Percentiles rank a stretch among this genome's conserved stretches.
Evolutionary conservation across 331 rosid species (phyloP).

Genomic region (Saraca asoca): DNA sequence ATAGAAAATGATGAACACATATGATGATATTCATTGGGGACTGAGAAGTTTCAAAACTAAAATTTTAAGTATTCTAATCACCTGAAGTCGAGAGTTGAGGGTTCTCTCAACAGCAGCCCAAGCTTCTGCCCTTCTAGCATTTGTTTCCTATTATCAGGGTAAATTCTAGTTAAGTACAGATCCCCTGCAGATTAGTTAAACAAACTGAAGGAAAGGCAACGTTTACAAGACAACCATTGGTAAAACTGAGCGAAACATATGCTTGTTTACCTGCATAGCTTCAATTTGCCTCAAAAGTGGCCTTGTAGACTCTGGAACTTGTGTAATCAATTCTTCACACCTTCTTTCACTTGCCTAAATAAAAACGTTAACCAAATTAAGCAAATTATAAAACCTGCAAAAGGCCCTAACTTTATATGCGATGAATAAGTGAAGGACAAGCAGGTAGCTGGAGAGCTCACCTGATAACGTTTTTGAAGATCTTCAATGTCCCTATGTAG

Average conservation of each 20-base stretch:
- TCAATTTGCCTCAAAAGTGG: constrained; percentile 97
- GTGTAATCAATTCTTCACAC: constrained; percentile 84
- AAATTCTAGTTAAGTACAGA: constrained; percentile 36
- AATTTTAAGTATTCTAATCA: constrained; percentile 38
- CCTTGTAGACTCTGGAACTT: constrained; percentile 96
- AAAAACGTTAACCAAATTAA: constrained; percentile 35
- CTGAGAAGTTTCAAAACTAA: constrained; percentile 28
- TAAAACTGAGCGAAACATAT: constrained; percentile 21
- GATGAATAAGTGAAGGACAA: constrained; percentile 23
- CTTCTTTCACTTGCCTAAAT: constrained; percentile 93
- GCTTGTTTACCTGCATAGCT: constrained; percentile 82
- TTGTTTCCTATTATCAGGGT: constrained; percentile 75
- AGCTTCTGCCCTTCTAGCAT: constrained; percentile 87
- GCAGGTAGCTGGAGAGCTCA: constrained; percentile 39
- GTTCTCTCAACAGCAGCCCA: constrained; percentile 97
- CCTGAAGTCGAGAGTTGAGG: constrained; percentile 95
- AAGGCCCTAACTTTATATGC: background rate
- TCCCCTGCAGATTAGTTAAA: constrained; percentile 31
- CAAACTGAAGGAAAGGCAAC: constrained; percentile 25
- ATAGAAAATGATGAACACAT: constrained; percentile 33
- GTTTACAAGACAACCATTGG: no score
- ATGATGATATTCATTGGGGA: background rate
- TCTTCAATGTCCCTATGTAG: constrained; percentile 86
- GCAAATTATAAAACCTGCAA: constrained; percentile 32
- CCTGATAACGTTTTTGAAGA: constrained; percentile 95